Evolutionary conservation across 2,329 filamentous ascomycete genomes (phyloP).

Genomic region (Knoxdaviesia proteae): DNA sequence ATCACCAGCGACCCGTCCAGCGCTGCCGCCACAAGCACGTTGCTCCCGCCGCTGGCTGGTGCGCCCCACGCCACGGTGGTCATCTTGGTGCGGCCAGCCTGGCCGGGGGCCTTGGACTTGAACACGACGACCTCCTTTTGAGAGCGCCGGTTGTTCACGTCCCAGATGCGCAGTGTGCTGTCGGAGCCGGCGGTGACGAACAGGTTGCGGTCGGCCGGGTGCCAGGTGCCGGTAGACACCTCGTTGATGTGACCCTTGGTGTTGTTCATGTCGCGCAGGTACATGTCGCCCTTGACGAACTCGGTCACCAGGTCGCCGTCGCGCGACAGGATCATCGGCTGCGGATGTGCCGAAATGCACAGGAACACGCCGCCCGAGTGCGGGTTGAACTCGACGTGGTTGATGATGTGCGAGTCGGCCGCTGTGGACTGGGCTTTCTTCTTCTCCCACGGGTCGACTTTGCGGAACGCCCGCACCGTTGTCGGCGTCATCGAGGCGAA

Average conservation of each 20-base stretch:
- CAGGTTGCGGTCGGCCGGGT: slow-evolving; percentile 63
- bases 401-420: slow-evolving; percentile 70
- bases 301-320: slow-evolving; percentile 74
- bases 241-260: slow-evolving; percentile 94
- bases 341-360: slow-evolving; percentile 71
- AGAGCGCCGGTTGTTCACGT: slow-evolving; percentile 71
- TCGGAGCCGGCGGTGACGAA: slow-evolving; percentile 87
- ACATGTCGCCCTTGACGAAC: slow-evolving; percentile 97
- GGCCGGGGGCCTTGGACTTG: slow-evolving; percentile 76
- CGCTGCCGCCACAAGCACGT: slow-evolving; percentile 61
- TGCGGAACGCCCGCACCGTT: slow-evolving; percentile 83
- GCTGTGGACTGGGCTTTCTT: slow-evolving; percentile 43
- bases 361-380: slow-evolving; percentile 62
- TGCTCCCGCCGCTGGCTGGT: slow-evolving; percentile 54
- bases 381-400: slow-evolving; percentile 73
- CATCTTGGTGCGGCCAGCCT: slow-evolving; percentile 81
- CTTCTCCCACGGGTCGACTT: slow-evolving; percentile 63
- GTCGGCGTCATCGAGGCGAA: slow-evolving; percentile 91
- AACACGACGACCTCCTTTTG: slow-evolving; percentile 92
- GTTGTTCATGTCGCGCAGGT: slow-evolving; percentile 88
- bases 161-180: slow-evolving; percentile 91
- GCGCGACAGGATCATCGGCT: slow-evolving; percentile 72
- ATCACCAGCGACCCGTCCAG: slow-evolving; percentile 80
- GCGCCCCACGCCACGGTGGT: slow-evolving; percentile 77
- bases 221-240: slow-evolving; percentile 76